Evolutionary conservation across 352 stramenopile genomes (phyloP).

Genomic region (Ochromonadaceae sp.): DNA sequence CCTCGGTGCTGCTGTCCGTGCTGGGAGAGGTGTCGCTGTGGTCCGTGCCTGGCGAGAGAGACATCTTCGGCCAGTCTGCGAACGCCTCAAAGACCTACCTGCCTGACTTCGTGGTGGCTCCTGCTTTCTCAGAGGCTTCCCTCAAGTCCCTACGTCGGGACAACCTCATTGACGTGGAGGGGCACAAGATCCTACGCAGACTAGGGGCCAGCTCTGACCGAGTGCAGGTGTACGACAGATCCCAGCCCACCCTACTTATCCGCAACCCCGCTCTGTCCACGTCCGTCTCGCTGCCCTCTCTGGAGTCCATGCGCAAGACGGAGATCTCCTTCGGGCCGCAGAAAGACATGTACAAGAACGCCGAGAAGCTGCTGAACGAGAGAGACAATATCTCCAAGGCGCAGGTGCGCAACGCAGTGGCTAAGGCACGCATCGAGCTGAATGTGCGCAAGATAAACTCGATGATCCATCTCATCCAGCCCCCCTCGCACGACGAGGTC

Average conservation of each 20-base stretch:
- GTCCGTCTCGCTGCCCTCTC: neutral
- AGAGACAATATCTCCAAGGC: neutral
- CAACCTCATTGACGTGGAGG: neutral
- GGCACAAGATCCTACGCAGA: neutral
- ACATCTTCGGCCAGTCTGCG: neutral
- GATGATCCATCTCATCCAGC: conserved; percentile 7
- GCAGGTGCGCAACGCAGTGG: neutral
- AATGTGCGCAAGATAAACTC: conserved; percentile 11
- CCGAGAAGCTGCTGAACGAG: neutral
- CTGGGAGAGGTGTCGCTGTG: conserved; percentile 2
- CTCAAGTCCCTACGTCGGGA: neutral
- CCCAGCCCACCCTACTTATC: neutral
- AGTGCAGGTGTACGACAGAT: conserved; percentile 2
- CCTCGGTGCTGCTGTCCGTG: neutral
- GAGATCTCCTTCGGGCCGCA: conserved; percentile 9
- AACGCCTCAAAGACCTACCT: neutral
- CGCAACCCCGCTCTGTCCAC: neutral
- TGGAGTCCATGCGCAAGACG: neutral
- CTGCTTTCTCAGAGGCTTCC: conserved; percentile 12
- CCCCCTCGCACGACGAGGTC: conserved; percentile 8
- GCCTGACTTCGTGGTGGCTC: neutral
- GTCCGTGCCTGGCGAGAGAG: conserved; percentile 1
- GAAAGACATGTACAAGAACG: conserved; percentile 19
- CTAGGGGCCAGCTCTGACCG: neutral
- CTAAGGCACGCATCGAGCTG: neutral